phyloP scores from a whole-genome alignment of 306 rosid genomes.

The Vicia sativa region DNA sequence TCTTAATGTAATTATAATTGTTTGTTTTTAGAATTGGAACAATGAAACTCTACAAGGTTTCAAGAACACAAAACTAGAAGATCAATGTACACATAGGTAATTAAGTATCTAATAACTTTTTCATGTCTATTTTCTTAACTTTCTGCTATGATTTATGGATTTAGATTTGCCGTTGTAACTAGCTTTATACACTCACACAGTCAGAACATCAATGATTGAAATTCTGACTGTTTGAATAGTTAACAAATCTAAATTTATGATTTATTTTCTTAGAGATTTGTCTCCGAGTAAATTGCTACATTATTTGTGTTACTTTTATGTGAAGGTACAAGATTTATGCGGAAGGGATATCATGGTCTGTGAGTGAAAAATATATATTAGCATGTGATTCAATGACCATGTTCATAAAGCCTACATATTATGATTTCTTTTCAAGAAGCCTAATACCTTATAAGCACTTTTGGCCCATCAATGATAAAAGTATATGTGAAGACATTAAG shows the following conservation, averaged over 20 bases:
- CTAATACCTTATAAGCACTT: not conserved
- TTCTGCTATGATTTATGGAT: not conserved
- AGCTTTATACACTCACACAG: too few species aligned
- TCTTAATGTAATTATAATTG: not conserved
- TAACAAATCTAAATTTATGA: not conserved
- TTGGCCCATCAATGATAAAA: not conserved
- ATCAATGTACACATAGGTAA: conserved; percentile 58
- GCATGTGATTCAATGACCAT: conserved; percentile 16
- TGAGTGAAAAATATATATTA: conserved; percentile 15
- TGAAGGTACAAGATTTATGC: conserved; percentile 47
- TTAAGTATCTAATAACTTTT: not conserved
- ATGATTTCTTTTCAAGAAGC: conserved; percentile 11
- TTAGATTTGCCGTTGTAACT: too few species aligned
- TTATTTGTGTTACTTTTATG: not conserved
- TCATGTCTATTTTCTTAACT: not conserved
- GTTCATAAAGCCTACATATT: conserved; percentile 3
- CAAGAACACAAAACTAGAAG: conserved; percentile 44
- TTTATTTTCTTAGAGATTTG: not conserved
- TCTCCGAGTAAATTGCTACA: not conserved
- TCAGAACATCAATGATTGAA: not conserved
- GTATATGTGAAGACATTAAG: conserved; percentile 5
- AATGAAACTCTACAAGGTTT: conserved; percentile 12
- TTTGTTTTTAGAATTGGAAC: conserved; percentile 42
- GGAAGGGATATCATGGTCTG: conserved; percentile 3
- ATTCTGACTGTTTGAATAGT: not conserved